Conservation (phyloP, 2,329 filamentous ascomycete genomes). For the Venturia nashicola region DNA sequence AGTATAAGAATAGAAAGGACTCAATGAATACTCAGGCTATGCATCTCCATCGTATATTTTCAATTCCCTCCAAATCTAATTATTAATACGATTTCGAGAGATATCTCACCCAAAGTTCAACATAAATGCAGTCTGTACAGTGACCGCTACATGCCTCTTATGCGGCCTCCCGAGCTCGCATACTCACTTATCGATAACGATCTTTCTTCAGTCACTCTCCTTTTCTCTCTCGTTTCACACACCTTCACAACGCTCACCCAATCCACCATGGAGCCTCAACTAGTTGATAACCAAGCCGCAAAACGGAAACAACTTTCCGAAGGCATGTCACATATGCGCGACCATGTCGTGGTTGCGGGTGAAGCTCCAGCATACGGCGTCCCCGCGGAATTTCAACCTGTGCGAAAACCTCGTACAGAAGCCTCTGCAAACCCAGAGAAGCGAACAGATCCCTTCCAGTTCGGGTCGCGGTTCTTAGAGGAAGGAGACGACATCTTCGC, state of each 20-base stretch:
- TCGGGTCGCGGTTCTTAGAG: slow-evolving; percentile 77
- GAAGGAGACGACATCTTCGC: slow-evolving; percentile 84
- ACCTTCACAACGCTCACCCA: background rate
- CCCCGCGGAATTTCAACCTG: slow-evolving; percentile 28
- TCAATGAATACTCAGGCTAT: background rate
- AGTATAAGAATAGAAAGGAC: background rate
- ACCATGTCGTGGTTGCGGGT: slow-evolving; percentile 30
- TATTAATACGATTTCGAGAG: no score
- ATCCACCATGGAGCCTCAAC: background rate
- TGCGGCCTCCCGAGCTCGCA: background rate
- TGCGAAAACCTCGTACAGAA: slow-evolving; percentile 25
- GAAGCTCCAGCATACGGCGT: slow-evolving; percentile 31
- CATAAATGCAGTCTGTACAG: no score
- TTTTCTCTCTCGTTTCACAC: background rate
- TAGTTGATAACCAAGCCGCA: background rate
- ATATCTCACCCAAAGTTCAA: no score
- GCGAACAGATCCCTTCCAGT: slow-evolving; percentile 85
- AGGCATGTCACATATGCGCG: slow-evolving; percentile 40
- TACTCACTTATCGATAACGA: background rate
- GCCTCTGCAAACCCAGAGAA: slow-evolving; percentile 62
- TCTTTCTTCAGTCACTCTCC: background rate
- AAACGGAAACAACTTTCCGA: slow-evolving; percentile 34
- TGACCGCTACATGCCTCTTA: background rate
- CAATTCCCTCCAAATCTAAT: no score
- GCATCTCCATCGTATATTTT: no score